These are phyloP conservation scores for Crepidotus variabilis DNA, from an alignment of 768 basidiomycete genomes.

Conservation along the genomic window DNA sequence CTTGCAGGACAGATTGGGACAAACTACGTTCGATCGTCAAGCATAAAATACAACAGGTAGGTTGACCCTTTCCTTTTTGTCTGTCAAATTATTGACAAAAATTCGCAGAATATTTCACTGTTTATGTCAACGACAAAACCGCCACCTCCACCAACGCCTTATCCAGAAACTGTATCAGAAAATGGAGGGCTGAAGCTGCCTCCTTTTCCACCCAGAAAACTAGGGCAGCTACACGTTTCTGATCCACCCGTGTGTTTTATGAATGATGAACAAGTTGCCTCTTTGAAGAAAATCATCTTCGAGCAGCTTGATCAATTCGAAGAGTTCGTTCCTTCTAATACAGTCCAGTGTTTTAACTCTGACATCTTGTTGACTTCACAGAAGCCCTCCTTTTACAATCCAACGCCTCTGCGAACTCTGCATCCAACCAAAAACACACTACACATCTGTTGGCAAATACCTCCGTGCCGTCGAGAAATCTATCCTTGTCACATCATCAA, in stretches of 20 bases:
- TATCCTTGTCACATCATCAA: slow-evolving; percentile 79
- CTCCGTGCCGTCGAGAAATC: slow-evolving; percentile 82
- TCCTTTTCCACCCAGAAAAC: slow-evolving; percentile 65
- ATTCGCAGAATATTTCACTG: slow-evolving; percentile 42
- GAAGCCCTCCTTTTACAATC: slow-evolving; percentile 81
- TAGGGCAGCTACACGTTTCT: slow-evolving; percentile 43
- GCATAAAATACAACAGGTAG: slow-evolving; percentile 63
- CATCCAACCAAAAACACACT: slow-evolving; percentile 62
- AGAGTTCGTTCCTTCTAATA: slow-evolving; percentile 41
- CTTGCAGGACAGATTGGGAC: slow-evolving; percentile 62
- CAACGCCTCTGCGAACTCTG: slow-evolving; percentile 87
- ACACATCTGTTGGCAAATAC: slow-evolving; percentile 81
- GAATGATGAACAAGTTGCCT: slow-evolving; percentile 56
- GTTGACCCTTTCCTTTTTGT: slow-evolving; percentile 9
- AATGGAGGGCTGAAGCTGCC: slow-evolving; percentile 66
- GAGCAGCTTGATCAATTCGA: slow-evolving; percentile 72
- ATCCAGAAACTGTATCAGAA: slow-evolving; percentile 38
- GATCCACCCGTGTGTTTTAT: slow-evolving; percentile 57
- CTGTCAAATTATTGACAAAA: neutral
- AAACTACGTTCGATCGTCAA: slow-evolving; percentile 70
- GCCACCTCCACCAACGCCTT: slow-evolving; percentile 33
- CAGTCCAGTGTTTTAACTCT: neutral
- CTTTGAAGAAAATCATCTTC: slow-evolving; percentile 53
- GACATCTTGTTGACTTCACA: slow-evolving; percentile 6
- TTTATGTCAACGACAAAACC: slow-evolving; percentile 41